These are phyloP conservation scores for Trichosanthes cucumerina DNA, from an alignment of 306 rosid species.

Conservation along the genomic window DNA sequence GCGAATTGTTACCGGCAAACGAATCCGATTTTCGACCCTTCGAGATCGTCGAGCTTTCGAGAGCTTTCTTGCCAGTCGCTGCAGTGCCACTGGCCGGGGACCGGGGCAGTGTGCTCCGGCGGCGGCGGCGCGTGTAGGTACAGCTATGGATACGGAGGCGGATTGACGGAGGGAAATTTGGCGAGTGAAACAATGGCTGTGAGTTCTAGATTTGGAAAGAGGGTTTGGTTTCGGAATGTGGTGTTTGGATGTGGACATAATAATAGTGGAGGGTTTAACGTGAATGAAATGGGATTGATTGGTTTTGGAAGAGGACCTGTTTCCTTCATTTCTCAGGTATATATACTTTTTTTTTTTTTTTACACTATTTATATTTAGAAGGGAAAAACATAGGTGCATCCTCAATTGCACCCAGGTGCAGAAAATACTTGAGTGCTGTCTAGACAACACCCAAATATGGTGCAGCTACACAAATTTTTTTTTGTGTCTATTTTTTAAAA, in stretches of 20 bases:
- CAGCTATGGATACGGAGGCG: slow-evolving; percentile 15
- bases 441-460: too few species aligned
- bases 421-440: too few species aligned
- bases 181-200: slow-evolving; percentile 38
- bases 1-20: slow-evolving; percentile 24
- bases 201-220: background rate
- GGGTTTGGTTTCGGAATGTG: slow-evolving; percentile 1
- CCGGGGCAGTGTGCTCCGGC: background rate
- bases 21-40: slow-evolving; percentile 27
- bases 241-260: slow-evolving; percentile 36
- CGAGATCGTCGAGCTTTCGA: slow-evolving; percentile 18
- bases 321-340: slow-evolving; percentile 34
- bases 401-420: too few species aligned
- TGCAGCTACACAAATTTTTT: too few species aligned
- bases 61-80: slow-evolving; percentile 4
- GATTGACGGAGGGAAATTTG: slow-evolving; percentile 15
- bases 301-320: slow-evolving; percentile 32
- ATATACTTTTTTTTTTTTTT: too few species aligned
- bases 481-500: too few species aligned
- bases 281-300: slow-evolving; percentile 30
- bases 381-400: too few species aligned
- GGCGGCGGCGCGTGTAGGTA: slow-evolving; percentile 19
- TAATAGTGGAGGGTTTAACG: slow-evolving; percentile 7
- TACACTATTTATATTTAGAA: too few species aligned
- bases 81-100: background rate